These are phyloP conservation scores for Candida coleopterorum DNA, from an alignment of 805 yeast genomes.

Conservation along the genomic window DNA sequence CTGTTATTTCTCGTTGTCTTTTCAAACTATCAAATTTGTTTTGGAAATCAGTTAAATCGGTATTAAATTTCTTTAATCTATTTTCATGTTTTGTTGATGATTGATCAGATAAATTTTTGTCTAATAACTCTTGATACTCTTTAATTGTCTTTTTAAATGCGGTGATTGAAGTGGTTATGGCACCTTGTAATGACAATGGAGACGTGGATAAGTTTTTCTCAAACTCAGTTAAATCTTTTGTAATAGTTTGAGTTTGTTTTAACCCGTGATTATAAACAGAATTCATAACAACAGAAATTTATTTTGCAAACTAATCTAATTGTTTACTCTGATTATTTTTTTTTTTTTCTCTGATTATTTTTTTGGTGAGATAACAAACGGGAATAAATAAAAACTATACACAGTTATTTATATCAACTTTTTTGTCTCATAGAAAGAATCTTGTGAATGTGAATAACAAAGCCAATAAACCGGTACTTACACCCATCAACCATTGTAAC, in stretches of 20 bases:
- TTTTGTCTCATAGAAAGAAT: constrained; percentile 38
- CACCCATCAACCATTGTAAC: constrained; percentile 98
- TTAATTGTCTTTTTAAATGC: constrained; percentile 71
- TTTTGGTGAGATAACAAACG: too few relatives aligned
- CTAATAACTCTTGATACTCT: constrained; percentile 55
- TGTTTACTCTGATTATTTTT: neutral
- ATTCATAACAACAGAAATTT: constrained; percentile 48
- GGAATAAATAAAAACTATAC: too few relatives aligned
- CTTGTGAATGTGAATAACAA: constrained; percentile 88
- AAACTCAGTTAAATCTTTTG: constrained; percentile 62
- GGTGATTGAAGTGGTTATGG: constrained; percentile 74
- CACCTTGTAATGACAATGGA: constrained; percentile 72
- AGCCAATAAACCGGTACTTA: constrained; percentile 97
- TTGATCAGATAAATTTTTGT: constrained; percentile 49
- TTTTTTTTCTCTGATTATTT: too few relatives aligned
- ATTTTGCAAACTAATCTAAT: too few relatives aligned
- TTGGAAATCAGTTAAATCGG: constrained; percentile 42
- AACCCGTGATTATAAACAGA: constrained; percentile 86
- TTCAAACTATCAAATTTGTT: constrained; percentile 51
- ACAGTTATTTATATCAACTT: too few relatives aligned
- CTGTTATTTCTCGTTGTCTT: constrained; percentile 47
- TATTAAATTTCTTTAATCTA: constrained; percentile 55
- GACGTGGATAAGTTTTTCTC: constrained; percentile 63
- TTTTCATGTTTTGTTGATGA: constrained; percentile 44
- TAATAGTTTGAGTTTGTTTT: constrained; percentile 72